A percentile compares a stretch with the other conserved stretches of the same genome.
Evolutionary conservation across 202 grass and related monocot genomes (phyloP).

Genomic region (Panicum hallii): DNA sequence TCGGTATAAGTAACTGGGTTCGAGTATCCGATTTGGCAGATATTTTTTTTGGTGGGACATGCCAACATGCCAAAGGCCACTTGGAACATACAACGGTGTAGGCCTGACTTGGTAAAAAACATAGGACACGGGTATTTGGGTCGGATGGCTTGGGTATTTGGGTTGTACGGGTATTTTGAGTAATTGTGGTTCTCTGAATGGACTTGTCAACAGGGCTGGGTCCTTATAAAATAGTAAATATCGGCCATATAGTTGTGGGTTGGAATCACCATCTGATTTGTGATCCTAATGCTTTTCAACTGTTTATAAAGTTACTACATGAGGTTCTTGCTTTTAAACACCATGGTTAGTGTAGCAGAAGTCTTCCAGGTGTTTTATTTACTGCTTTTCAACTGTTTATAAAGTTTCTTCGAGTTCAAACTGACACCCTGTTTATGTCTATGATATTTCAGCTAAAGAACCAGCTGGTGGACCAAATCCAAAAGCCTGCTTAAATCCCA

Average conservation of each 20-base stretch:
- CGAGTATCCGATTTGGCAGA: background rate
- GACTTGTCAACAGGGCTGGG: background rate
- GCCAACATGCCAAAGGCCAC: no score
- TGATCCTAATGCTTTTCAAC: conserved; percentile 6
- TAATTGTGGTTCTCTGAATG: background rate
- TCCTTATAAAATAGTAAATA: conserved; percentile 7
- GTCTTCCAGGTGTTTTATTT: conserved; percentile 1
- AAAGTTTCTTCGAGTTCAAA: conserved; percentile 46
- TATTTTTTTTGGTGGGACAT: no score
- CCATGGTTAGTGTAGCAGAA: conserved; percentile 14
- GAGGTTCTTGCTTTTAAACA: conserved; percentile 2
- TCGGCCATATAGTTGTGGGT: conserved; percentile 13
- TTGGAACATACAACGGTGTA: no score
- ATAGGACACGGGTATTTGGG: background rate
- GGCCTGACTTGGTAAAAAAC: background rate
- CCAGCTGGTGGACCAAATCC: conserved; percentile 25
- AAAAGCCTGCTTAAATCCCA: conserved; percentile 34
- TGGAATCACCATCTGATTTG: conserved; percentile 1
- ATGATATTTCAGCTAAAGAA: conserved; percentile 52
- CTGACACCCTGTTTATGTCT: conserved; percentile 27
- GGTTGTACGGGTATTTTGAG: background rate
- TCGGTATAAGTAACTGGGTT: background rate
- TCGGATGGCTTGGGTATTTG: background rate
- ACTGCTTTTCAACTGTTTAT: no score
- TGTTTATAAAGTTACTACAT: conserved; percentile 23